Evolutionary conservation across 1,139 yeast genomes (phyloP).

Genomic region (Saccharomycopsis hybrid): DNA sequence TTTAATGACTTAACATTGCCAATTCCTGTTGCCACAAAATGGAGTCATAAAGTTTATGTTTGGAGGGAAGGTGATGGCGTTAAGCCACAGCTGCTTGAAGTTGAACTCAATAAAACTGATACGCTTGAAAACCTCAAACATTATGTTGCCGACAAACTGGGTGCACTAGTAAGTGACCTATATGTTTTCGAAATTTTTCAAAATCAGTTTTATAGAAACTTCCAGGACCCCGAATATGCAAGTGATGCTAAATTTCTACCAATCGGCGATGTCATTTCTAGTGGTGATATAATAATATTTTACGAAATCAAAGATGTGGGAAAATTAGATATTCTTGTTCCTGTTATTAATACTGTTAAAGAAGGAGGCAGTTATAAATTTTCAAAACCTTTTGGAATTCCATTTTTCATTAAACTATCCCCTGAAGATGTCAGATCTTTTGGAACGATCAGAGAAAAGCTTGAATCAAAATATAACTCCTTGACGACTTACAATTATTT

Average conservation of each 20-base stretch:
- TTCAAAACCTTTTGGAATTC: constrained; percentile 55
- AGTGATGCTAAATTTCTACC: constrained; percentile 52
- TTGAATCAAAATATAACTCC: constrained; percentile 40
- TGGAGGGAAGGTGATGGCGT: constrained; percentile 48
- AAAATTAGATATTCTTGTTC: constrained; percentile 48
- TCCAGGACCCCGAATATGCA: constrained; percentile 50
- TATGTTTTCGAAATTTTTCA: constrained; percentile 69
- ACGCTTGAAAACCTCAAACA: constrained; percentile 58
- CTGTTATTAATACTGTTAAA: constrained; percentile 54
- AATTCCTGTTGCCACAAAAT: constrained; percentile 67
- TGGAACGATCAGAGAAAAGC: constrained; percentile 48
- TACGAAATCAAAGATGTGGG: constrained; percentile 51
- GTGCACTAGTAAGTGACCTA: constrained; percentile 38
- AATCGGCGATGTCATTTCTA: constrained; percentile 60
- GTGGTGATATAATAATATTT: constrained; percentile 58
- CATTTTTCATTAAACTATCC: constrained; percentile 60
- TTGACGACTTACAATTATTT: constrained; percentile 33
- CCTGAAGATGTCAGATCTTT: constrained; percentile 44
- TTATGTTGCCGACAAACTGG: constrained; percentile 50
- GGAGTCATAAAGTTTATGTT: constrained; percentile 63
- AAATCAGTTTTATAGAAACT: constrained; percentile 61
- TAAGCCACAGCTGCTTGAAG: constrained; percentile 47
- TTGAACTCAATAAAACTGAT: constrained; percentile 63
- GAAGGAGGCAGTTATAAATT: constrained; percentile 33
- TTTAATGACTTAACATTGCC: constrained; percentile 88